Conservation (phyloP, 805 yeast species). For the Kodamaea hsintzibuensis region DNA sequence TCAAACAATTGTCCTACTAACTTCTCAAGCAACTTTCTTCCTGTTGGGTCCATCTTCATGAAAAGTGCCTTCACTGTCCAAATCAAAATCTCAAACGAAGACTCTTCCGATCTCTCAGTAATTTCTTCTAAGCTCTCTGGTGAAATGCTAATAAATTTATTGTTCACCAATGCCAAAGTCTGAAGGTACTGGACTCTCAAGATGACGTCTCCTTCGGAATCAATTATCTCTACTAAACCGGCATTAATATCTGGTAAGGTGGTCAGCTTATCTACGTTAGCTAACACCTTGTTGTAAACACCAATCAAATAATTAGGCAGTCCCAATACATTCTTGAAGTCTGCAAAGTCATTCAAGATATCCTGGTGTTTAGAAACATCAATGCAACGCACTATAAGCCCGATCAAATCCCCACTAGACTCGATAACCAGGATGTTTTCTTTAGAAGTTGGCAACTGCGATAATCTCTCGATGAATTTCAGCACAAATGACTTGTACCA, state of each 20-base stretch:
- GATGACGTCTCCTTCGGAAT: conserved; percentile 18
- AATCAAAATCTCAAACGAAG: conserved; percentile 51
- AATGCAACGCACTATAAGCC: conserved; percentile 39
- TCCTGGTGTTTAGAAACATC: conserved; percentile 47
- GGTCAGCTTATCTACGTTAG: conserved; percentile 49
- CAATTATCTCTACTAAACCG: conserved; percentile 12
- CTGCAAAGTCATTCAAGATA: conserved; percentile 37
- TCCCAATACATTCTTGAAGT: conserved; percentile 34
- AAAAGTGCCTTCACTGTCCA: conserved; percentile 78
- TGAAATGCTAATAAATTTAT: conserved; percentile 32
- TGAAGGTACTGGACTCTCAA: conserved; percentile 59
- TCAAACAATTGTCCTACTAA: conserved; percentile 25
- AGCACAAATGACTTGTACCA: conserved; percentile 49
- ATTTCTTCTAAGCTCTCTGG: background rate
- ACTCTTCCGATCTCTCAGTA: background rate
- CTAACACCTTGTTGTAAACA: conserved; percentile 42
- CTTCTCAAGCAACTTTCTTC: conserved; percentile 22
- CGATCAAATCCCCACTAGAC: conserved; percentile 41
- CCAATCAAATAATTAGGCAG: conserved; percentile 36
- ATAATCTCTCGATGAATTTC: conserved; percentile 24
- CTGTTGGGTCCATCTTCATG: conserved; percentile 50
- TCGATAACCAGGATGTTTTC: conserved; percentile 33
- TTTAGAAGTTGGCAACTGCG: background rate
- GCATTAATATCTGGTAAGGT: conserved; percentile 5
- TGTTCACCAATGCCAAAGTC: conserved; percentile 52